These are phyloP conservation scores for Globisporangium canariense DNA, from an alignment of 352 stramenopile genomes.

Conservation along the genomic window DNA sequence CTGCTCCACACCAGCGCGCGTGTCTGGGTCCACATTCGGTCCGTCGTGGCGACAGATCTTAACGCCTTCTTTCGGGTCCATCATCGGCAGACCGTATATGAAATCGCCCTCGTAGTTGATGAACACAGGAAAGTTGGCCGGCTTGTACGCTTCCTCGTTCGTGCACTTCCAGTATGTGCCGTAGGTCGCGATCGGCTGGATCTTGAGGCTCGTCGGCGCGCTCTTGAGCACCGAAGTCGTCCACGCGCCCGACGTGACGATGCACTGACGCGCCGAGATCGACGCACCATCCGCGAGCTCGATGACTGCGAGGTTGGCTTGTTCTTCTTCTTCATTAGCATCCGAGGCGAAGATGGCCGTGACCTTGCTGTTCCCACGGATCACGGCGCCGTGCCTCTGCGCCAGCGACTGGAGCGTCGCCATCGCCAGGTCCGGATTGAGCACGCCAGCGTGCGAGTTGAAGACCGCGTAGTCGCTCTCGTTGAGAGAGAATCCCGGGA, in stretches of 20 bases:
- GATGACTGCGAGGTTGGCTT: constrained; percentile 22
- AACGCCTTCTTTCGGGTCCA: constrained; percentile 40
- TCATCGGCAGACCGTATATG: constrained; percentile 54
- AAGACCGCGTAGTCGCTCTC: constrained; percentile 40
- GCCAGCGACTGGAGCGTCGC: constrained; percentile 44
- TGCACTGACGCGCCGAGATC: constrained; percentile 35
- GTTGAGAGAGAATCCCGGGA: constrained; percentile 49
- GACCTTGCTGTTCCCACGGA: constrained; percentile 38
- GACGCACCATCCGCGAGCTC: constrained; percentile 25
- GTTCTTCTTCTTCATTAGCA: constrained; percentile 11
- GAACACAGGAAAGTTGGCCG: constrained; percentile 57
- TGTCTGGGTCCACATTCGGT: constrained; percentile 40
- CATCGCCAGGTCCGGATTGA: constrained; percentile 58
- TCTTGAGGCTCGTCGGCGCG: constrained; percentile 25
- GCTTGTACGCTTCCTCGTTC: constrained; percentile 34
- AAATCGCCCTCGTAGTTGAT: constrained; percentile 56
- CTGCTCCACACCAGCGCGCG: constrained; percentile 34
- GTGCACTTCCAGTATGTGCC: constrained; percentile 60
- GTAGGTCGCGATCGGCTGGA: constrained; percentile 63
- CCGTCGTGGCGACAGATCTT: constrained; percentile 76
- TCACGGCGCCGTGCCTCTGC: constrained; percentile 26
- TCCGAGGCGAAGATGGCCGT: constrained; percentile 21
- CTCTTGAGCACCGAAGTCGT: constrained; percentile 33
- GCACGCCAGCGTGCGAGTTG: constrained; percentile 40
- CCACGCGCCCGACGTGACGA: constrained; percentile 59